Conservation (phyloP, 1,284 basidiomycete genomes). For the Fomitopsis betulina region DNA sequence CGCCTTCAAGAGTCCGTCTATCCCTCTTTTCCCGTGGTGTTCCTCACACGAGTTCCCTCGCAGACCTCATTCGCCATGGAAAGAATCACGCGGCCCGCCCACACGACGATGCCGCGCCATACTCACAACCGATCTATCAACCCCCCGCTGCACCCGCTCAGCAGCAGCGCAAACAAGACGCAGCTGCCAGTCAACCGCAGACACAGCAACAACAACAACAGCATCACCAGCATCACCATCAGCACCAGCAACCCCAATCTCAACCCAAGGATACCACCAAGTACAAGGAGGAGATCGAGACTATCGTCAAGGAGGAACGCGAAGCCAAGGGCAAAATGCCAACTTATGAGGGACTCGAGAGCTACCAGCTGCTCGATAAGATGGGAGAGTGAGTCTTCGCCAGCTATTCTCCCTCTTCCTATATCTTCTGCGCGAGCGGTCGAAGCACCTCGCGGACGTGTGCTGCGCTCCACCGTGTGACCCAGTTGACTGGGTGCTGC, state of each 20-base stretch:
- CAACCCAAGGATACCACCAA: constrained; percentile 32
- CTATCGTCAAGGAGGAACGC: constrained; percentile 77
- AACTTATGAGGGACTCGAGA: constrained; percentile 79
- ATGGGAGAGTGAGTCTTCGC: constrained; percentile 84
- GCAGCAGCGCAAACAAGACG: constrained; percentile 26
- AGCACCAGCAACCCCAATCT: constrained; percentile 24
- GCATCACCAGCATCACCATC: constrained; percentile 19
- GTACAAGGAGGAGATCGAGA: constrained; percentile 59
- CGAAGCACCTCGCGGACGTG: background rate
- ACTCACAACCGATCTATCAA: constrained; percentile 17
- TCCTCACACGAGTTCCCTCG: constrained; percentile 10
- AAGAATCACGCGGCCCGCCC: constrained; percentile 51
- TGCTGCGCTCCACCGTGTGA: background rate
- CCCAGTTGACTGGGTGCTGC: background rate
- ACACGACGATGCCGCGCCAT: constrained; percentile 28
- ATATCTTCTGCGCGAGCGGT: constrained; percentile 5
- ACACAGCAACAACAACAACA: constrained; percentile 19
- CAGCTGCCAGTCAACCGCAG: constrained; percentile 13
- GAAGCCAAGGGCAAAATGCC: constrained; percentile 78
- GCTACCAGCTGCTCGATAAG: constrained; percentile 80
- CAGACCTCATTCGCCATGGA: constrained; percentile 82
- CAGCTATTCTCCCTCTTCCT: background rate
- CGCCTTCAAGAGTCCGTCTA: constrained; percentile 29
- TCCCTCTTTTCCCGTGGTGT: constrained; percentile 1
- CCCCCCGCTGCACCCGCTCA: constrained; percentile 16